Percentiles rank a stretch among this genome's conserved stretches.
These are phyloP conservation scores for Centella asiatica DNA, from an alignment of 129 eudicot genomes.

Conservation along the genomic window DNA sequence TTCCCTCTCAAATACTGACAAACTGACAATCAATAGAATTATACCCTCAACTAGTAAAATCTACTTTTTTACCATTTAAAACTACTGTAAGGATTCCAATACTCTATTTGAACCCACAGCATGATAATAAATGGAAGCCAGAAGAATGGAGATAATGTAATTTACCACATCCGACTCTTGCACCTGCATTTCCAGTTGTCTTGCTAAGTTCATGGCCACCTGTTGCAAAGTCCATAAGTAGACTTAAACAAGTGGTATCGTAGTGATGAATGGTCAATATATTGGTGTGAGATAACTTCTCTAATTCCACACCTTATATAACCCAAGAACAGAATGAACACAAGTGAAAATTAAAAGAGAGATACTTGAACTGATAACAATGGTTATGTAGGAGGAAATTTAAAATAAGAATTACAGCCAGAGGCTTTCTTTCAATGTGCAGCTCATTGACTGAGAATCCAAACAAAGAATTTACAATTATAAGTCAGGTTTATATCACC, in stretches of 20 bases:
- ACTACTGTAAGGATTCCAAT: background rate
- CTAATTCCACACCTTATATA: no score
- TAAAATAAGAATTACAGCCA: background rate
- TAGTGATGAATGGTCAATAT: background rate
- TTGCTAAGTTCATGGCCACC: conserved; percentile 98
- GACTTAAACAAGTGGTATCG: background rate
- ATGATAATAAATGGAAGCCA: background rate
- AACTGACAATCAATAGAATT: background rate
- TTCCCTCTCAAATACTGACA: no score
- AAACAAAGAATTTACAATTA: background rate
- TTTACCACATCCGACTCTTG: conserved; percentile 96
- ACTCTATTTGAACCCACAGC: background rate
- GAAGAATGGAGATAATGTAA: conserved; percentile 9
- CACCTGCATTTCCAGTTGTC: conserved; percentile 96
- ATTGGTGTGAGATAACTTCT: background rate
- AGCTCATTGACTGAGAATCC: background rate
- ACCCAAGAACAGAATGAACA: background rate
- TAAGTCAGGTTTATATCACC: background rate
- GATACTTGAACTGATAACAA: background rate
- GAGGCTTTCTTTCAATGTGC: background rate
- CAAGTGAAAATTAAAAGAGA: background rate
- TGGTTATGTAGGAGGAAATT: background rate
- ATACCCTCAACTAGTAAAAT: background rate
- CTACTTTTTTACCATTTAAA: background rate
- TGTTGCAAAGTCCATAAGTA: conserved; percentile 24